phyloP scores from a whole-genome alignment of 129 eudicot genomes.

The Tanacetum coccineum region DNA sequence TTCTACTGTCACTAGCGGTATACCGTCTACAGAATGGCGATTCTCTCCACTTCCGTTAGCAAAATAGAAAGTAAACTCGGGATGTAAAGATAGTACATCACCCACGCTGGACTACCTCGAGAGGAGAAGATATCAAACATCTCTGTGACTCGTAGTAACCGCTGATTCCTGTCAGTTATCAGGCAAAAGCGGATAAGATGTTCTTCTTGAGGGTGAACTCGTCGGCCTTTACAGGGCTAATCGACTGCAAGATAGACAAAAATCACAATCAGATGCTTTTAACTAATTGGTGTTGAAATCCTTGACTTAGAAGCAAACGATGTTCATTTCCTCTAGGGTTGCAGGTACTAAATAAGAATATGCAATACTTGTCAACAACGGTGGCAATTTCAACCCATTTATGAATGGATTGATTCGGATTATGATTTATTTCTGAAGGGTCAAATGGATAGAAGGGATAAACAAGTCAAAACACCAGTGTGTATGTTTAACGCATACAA shows the following conservation, averaged over 20 bases:
- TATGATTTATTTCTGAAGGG: not conserved
- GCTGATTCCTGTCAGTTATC: slow-evolving; percentile 23
- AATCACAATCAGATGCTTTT: not conserved
- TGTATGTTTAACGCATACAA: not conserved
- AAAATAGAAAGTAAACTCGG: slow-evolving; percentile 21
- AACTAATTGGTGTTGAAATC: not conserved
- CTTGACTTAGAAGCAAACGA: not conserved
- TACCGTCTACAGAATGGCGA: slow-evolving; percentile 27
- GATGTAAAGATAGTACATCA: slow-evolving; percentile 14
- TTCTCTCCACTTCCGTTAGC: slow-evolving; percentile 23
- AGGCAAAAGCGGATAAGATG: slow-evolving; percentile 63
- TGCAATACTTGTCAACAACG: too few species aligned
- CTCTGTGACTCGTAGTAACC: slow-evolving; percentile 9
- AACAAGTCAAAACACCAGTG: too few species aligned
- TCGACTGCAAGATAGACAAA: slow-evolving; percentile 50
- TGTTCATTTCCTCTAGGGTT: not conserved
- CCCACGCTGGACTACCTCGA: slow-evolving; percentile 22
- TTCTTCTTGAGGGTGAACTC: slow-evolving; percentile 97
- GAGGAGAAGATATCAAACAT: slow-evolving; percentile 13
- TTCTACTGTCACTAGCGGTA: slow-evolving; percentile 19
- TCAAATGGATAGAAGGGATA: not conserved
- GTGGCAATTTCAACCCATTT: not conserved
- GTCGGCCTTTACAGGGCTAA: slow-evolving; percentile 74
- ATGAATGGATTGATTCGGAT: not conserved
- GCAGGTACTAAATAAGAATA: too few species aligned